phyloP scores from a whole-genome alignment of 495 filamentous ascomycete genomes.

The Pyronema omphalodes region DNA sequence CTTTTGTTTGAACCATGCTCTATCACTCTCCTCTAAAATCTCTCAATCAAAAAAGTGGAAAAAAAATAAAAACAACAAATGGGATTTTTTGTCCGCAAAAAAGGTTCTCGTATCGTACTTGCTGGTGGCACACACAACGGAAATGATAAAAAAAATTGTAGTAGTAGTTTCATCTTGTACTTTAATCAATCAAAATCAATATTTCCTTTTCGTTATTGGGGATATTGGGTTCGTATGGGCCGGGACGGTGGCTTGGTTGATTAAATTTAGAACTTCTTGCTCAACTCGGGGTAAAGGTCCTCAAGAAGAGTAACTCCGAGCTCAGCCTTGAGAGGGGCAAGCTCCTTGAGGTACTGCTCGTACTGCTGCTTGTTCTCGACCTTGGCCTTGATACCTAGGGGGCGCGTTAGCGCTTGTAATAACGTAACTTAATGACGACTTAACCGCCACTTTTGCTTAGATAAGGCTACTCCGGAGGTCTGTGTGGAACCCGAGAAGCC shows the following conservation, averaged over 20 bases:
- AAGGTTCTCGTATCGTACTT: not conserved
- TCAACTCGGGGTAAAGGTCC: slow-evolving; percentile 71
- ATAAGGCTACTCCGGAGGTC: no score
- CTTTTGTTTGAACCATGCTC: not conserved
- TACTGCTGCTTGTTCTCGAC: slow-evolving; percentile 97
- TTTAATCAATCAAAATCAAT: no score
- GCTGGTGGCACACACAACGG: not conserved
- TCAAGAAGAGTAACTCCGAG: slow-evolving; percentile 82
- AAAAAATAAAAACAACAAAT: no score
- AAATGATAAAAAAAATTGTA: not conserved
- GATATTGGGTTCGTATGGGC: not conserved
- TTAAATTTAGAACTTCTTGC: not conserved
- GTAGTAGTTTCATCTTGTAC: no score
- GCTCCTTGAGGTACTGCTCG: slow-evolving; percentile 86
- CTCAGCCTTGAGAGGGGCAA: slow-evolving; percentile 82
- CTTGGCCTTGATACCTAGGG: slow-evolving; percentile 88
- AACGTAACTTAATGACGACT: no score
- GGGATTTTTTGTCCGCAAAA: not conserved
- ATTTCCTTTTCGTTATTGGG: no score
- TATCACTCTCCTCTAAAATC: not conserved
- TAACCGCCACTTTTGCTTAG: no score
- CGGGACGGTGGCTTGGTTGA: not conserved
- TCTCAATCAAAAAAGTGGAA: not conserved
- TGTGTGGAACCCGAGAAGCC: no score
- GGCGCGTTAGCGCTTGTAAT: not conserved